Evolutionary conservation across 176 grass and related monocot genomes (phyloP), one percentile per base, ranked within the genome.

Genomic region (Neostapfia colusana): DNA sequence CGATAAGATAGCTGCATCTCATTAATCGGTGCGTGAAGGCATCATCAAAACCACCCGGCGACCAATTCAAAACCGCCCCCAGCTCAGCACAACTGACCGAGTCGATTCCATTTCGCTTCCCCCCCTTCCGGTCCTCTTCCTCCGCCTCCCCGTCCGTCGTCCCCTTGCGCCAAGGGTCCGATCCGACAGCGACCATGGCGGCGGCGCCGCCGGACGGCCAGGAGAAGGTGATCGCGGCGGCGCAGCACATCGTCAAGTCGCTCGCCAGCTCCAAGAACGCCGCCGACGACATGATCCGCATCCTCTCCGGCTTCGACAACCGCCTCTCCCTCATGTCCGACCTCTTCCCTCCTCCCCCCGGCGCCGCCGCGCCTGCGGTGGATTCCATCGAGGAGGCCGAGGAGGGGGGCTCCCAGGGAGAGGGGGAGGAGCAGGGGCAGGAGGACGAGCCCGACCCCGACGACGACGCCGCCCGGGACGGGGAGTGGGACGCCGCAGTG

Each of bases 241-340:
- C 92, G 58, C 89, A 93, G 83, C 89, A 92, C 73, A 95, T 95
- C 69, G 91, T 99, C 38, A 85, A 80, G 85, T 92, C 86, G 40
- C 91, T 99, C 55, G 95, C 95, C 64, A 92, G 69, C 79, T 88
- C 92, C 14, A 90, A 94, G 64, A 94, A 99, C 89, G 91, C 92
- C 18, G 89, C 91, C 6, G 92, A 95, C 70, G 95, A 99, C 85
- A 95, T 99, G 95, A 90, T 99, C 60, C 82, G 77, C 85, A 99
- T 99, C 80, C 88, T 99, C 70, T 90, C 92, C 15, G 87, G 89
- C 16, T 99, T 95, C 80, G 95, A 99, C 85, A 77, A 90, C 79
- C 95, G 92, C 46, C 21, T 99, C 65, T 83, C 75, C 58, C 45
- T 82, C 40, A 82, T 93, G 74, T 79, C 88, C 44, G 80, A 84